Conservation (phyloP, 345 rosid genomes). For the Litchi chinensis region DNA sequence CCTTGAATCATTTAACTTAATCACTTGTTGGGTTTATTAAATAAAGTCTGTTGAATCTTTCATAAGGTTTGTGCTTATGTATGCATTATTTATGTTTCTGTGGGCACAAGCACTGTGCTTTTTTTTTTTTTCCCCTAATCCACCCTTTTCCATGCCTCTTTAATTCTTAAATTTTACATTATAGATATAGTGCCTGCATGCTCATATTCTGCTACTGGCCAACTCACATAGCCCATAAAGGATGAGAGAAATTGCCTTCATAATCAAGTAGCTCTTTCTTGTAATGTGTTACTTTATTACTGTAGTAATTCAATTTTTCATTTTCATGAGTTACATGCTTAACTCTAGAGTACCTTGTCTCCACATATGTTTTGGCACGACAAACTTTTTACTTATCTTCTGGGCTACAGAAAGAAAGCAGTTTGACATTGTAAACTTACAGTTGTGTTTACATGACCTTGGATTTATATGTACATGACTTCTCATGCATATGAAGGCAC, state of each 20-base stretch:
- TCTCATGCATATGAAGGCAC: not conserved
- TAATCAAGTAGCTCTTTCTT: not conserved
- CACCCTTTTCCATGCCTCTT: not conserved
- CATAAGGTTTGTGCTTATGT: not conserved
- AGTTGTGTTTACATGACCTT: not conserved
- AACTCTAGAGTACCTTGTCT: not conserved
- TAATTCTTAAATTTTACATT: not conserved
- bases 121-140: not conserved
- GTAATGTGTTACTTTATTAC: not conserved
- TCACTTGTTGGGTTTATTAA: not conserved
- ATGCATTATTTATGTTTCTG: not conserved
- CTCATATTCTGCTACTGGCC: not conserved
- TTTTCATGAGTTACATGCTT: not conserved
- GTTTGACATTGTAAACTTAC: not conserved
- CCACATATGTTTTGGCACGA: not conserved
- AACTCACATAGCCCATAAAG: too few species aligned
- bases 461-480: not conserved
- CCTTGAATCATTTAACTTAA: not conserved
- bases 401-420: not conserved
- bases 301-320: not conserved
- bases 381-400: not conserved
- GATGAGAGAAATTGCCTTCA: not conserved
- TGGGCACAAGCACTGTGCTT: not conserved
- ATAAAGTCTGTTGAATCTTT: not conserved
- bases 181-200: not conserved